Base-by-base conservation (phyloP, 768 basidiomycete genomes). In the Cytidiella melzeri region DNA sequence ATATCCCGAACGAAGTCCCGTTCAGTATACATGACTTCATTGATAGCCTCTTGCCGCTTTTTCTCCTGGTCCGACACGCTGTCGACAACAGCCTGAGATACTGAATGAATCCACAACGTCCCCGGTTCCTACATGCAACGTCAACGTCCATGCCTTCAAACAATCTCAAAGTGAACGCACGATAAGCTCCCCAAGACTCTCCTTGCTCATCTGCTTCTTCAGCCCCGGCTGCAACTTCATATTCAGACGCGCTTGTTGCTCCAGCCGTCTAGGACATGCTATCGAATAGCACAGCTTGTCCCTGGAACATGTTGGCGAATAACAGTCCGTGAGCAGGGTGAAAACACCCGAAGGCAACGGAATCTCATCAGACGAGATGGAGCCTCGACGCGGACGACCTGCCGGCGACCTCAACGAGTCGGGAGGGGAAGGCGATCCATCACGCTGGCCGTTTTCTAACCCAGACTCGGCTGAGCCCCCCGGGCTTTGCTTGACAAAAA, bases 281-380 rank as follows among this genome's bases (percentile, higher is more conserved):
- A 97, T 98, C 55, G 88, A 92, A 65, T 99, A 98, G 69, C 96
- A 99, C n/a, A 98, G 69, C 52, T 80, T 83, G 62, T 97, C 94
- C 45, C 89, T 75, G 27, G 90, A 88, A 68, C 96, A 98, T 25
- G 96, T 99, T 15, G 96, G 92, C 10, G 93, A 96, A 69, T 98
- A 98, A 65, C 96, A 99, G 63, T 96, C 94, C 0, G 93, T 94
- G 53, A 99, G 75, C 40, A 98, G 76, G 1, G 94, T 98, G 66
- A 98, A 98, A 13, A 98, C 93, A 20, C 96, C 96, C 0, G 87
- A 80, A 2, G 96, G 96, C 48, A 97, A 67, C 20, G 81, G 77
- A 12, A 78, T 67, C 57, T 87, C 84, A 52, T 90, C 87, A 5
- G 70, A 60, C 4, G 69, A 64, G 10, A 73, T 64, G 12, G 73